phyloP scores from a whole-genome alignment of 345 rosid genomes.

The Fremontodendron californicum region DNA sequence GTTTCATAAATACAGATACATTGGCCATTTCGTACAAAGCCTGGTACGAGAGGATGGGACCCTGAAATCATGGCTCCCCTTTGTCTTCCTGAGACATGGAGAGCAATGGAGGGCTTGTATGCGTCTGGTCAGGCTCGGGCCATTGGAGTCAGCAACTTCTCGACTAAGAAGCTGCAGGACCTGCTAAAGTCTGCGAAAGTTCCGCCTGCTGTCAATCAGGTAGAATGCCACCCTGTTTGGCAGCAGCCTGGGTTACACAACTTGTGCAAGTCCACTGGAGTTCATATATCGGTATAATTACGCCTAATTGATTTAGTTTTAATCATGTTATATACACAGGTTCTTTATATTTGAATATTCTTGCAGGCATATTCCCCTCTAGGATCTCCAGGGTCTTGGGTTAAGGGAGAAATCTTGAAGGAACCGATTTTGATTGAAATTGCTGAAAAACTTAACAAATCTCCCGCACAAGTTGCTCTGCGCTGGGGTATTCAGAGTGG shows the following conservation, averaged over 20 bases:
- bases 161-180: slow-evolving; percentile 51
- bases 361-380: slow-evolving; percentile 52
- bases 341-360: background rate
- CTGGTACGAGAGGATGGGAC: slow-evolving; percentile 37
- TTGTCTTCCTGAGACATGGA: slow-evolving; percentile 51
- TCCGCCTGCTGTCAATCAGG: slow-evolving; percentile 59
- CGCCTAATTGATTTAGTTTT: background rate
- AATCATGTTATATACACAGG: background rate
- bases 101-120: slow-evolving; percentile 50
- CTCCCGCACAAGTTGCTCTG: slow-evolving; percentile 56
- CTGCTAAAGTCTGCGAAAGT: slow-evolving; percentile 36
- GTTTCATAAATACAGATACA: slow-evolving; percentile 33
- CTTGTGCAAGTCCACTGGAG: slow-evolving; percentile 49
- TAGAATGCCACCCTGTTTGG: slow-evolving; percentile 62
- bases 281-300: slow-evolving; percentile 49
- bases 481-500: slow-evolving; percentile 58
- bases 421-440: slow-evolving; percentile 41
- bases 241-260: slow-evolving; percentile 51
- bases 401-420: slow-evolving; percentile 51
- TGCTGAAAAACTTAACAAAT: slow-evolving; percentile 43
- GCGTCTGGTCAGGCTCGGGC: slow-evolving; percentile 51
- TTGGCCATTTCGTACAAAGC: slow-evolving; percentile 55
- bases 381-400: slow-evolving; percentile 59
- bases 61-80: slow-evolving; percentile 47
- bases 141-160: slow-evolving; percentile 61